Evolutionary conservation across 73 alveolate genomes (phyloP).

Genomic region (Urostyla sp.): DNA sequence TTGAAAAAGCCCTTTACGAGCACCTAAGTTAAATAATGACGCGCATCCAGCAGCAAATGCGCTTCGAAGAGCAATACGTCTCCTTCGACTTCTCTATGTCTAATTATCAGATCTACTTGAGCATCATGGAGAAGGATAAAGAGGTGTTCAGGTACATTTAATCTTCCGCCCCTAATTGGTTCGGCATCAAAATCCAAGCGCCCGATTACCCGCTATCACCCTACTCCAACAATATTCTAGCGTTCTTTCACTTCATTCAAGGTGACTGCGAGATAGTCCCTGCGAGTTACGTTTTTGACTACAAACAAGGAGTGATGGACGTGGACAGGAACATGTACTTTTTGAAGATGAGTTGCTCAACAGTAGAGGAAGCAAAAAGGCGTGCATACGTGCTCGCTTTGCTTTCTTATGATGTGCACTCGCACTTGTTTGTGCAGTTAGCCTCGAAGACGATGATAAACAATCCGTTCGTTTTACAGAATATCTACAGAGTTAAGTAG

Average conservation of each 20-base stretch:
- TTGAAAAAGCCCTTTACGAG: constrained; percentile 1
- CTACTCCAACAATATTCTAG: neutral
- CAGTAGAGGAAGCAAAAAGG: constrained; percentile 32
- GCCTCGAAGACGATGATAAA: constrained; percentile 21
- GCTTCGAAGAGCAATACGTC: neutral
- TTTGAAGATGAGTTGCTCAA: neutral
- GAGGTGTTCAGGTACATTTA: neutral
- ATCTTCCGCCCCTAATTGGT: constrained; percentile 23
- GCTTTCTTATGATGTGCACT: constrained; percentile 26
- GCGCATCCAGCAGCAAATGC: neutral
- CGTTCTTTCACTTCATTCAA: constrained; percentile 32
- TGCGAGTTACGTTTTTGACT: constrained; percentile 15
- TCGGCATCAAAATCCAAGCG: neutral
- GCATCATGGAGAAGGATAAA: neutral
- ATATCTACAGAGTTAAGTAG: constrained; percentile 4
- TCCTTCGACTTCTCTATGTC: neutral
- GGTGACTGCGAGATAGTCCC: constrained; percentile 46
- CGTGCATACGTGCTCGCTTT: constrained; percentile 16
- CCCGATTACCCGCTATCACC: neutral
- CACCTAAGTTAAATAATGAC: neutral
- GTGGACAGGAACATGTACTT: constrained; percentile 19
- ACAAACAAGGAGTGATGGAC: neutral
- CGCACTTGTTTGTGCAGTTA: neutral
- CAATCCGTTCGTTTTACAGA: constrained; percentile 29
- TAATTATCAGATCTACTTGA: neutral